Conservation (phyloP, 192 early-diverging fungal species). For the Rhizophlyctis rosea region DNA sequence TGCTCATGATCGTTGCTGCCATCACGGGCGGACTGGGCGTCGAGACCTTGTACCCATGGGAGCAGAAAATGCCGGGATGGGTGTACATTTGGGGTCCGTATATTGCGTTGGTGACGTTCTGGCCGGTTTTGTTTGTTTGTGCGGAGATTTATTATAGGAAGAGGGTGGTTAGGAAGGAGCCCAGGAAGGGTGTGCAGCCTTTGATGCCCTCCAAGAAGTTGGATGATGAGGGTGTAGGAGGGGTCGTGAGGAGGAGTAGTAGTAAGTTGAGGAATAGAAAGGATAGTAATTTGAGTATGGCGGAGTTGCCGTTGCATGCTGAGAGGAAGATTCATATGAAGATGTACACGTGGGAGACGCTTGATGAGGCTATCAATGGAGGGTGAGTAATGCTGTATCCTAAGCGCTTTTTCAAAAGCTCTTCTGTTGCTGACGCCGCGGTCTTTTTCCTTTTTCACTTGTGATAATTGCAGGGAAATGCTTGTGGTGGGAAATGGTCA, state of each 20-base stretch:
- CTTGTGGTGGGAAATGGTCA: constrained; percentile 35
- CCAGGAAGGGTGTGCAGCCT: not conserved
- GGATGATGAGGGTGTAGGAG: not conserved
- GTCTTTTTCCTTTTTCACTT: not conserved
- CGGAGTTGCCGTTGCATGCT: not conserved
- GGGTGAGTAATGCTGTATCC: constrained; percentile 15
- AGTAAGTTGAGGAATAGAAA: constrained; percentile 2
- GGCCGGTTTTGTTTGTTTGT: constrained; percentile 23
- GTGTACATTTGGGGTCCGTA: constrained; percentile 21
- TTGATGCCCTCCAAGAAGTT: not conserved
- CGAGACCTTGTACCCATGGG: constrained; percentile 32
- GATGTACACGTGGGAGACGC: constrained; percentile 31
- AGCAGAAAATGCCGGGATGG: constrained; percentile 14
- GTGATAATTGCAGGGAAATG: constrained; percentile 15
- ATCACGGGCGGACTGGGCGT: constrained; percentile 28
- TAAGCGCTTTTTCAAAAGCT: not conserved
- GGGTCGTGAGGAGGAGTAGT: not conserved
- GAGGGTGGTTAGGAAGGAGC: not conserved
- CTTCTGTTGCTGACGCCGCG: not conserved
- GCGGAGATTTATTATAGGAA: constrained; percentile 18
- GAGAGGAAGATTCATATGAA: not conserved
- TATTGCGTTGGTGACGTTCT: constrained; percentile 14
- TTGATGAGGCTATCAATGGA: constrained; percentile 20
- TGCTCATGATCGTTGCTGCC: constrained; percentile 5
- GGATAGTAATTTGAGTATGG: not conserved